phyloP scores from a whole-genome alignment of 257 asterid species.

The Nicotiana noctiflora region DNA sequence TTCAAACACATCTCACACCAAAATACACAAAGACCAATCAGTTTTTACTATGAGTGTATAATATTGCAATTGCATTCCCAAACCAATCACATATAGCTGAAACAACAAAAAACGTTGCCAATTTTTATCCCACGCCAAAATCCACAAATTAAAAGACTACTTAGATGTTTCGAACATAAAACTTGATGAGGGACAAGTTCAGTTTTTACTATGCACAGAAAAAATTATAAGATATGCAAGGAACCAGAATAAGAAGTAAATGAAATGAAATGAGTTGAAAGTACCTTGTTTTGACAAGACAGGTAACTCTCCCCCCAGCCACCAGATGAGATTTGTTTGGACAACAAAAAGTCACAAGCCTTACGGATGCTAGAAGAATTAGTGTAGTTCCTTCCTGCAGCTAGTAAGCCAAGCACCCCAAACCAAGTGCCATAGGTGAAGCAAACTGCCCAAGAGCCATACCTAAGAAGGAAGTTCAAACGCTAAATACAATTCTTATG shows the following conservation, averaged over 20 bases:
- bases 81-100: not conserved
- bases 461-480: constrained; percentile 36
- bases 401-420: constrained; percentile 79
- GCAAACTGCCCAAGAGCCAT: constrained; percentile 98
- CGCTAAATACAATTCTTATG: not conserved
- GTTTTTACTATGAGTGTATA: too few species aligned
- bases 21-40: not conserved
- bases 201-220: not conserved
- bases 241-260: not conserved
- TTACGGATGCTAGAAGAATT: constrained; percentile 59
- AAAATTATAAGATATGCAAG: not conserved
- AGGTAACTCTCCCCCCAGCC: constrained; percentile 99
- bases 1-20: not conserved
- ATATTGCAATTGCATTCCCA: not conserved
- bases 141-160: not conserved
- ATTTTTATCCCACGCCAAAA: not conserved
- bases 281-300: constrained; percentile 90
- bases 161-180: not conserved
- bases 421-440: constrained; percentile 94
- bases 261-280: not conserved
- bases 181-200: not conserved
- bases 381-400: constrained; percentile 63
- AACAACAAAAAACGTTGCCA: not conserved
- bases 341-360: constrained; percentile 86
- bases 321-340: constrained; percentile 85